These are phyloP conservation scores for Schrenkiella parvula DNA, from an alignment of 345 rosid species.

Conservation along the genomic window DNA sequence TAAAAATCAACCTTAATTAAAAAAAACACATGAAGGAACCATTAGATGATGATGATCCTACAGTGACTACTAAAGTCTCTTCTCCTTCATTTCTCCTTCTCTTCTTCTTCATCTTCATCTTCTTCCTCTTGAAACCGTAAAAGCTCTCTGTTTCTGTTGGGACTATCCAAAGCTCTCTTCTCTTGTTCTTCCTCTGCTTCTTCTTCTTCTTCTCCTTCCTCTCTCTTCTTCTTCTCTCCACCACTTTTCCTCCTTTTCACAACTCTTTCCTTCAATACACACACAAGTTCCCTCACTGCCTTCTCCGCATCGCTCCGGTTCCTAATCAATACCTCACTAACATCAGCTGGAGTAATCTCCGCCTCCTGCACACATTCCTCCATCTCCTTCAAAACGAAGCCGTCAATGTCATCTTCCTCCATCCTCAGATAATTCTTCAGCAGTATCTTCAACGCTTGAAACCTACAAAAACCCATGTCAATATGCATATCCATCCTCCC, in stretches of 20 bases:
- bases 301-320: slow-evolving; percentile 46
- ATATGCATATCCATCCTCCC: slow-evolving; percentile 98
- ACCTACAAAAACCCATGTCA: slow-evolving; percentile 74
- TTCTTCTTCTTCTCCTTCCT: slow-evolving; percentile 23
- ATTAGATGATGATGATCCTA: slow-evolving; percentile 12
- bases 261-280: slow-evolving; percentile 46
- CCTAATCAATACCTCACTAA: slow-evolving; percentile 78
- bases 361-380: slow-evolving; percentile 48
- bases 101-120: slow-evolving; percentile 23
- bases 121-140: slow-evolving; percentile 29
- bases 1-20: neutral
- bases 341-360: slow-evolving; percentile 90
- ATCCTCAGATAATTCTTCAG: slow-evolving; percentile 57
- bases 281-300: slow-evolving; percentile 57
- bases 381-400: slow-evolving; percentile 36
- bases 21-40: slow-evolving; percentile 4
- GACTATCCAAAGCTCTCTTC: slow-evolving; percentile 77
- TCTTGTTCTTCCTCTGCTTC: slow-evolving; percentile 62
- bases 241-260: slow-evolving; percentile 36
- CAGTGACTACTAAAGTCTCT: neutral
- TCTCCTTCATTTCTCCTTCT: slow-evolving; percentile 14
- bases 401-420: slow-evolving; percentile 37
- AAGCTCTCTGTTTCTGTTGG: slow-evolving; percentile 25
- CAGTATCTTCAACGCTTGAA: slow-evolving; percentile 57
- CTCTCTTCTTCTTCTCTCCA: slow-evolving; percentile 21